Evolutionary conservation across 192 early-diverging fungal species (phyloP).

Genomic region (Entomortierella lignicola): DNA sequence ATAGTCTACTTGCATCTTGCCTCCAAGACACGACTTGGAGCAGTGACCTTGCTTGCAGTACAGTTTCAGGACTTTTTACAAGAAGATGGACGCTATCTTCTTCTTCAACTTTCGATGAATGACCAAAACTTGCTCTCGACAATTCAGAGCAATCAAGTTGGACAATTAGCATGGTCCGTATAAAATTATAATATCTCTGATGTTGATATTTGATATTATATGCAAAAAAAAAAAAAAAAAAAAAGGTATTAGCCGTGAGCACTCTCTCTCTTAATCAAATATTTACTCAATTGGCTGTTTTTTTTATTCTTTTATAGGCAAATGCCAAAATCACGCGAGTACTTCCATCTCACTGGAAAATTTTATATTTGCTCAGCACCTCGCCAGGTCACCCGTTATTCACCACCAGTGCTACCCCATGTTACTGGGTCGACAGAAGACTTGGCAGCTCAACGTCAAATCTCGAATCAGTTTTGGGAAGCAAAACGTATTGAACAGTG

Average conservation of each 20-base stretch:
- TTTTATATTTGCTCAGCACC: constrained; percentile 80
- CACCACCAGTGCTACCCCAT: constrained; percentile 63
- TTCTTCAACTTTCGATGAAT: constrained; percentile 74
- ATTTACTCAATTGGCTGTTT: too few relatives aligned
- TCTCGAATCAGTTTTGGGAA: constrained; percentile 75
- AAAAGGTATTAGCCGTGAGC: too few relatives aligned
- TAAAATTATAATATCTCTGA: too few relatives aligned
- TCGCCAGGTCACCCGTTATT: constrained; percentile 71
- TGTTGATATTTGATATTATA: neutral
- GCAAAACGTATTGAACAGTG: constrained; percentile 66
- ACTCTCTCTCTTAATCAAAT: too few relatives aligned
- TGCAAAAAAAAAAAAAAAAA: neutral
- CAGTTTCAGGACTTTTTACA: constrained; percentile 75
- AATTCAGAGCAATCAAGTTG: constrained; percentile 72
- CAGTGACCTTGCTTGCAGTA: constrained; percentile 66
- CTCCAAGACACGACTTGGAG: constrained; percentile 58
- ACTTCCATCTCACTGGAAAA: constrained; percentile 74
- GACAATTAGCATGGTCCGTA: constrained; percentile 73
- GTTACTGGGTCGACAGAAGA: constrained; percentile 21
- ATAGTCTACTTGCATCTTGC: constrained; percentile 47
- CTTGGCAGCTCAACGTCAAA: constrained; percentile 26
- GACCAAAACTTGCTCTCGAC: constrained; percentile 78
- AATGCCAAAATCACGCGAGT: constrained; percentile 77
- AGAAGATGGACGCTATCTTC: constrained; percentile 68
- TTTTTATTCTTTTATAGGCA: constrained; percentile 55